Evolutionary conservation across 192 early-diverging fungal genomes (phyloP).

Genomic region (Rhizophlyctis rosea): DNA sequence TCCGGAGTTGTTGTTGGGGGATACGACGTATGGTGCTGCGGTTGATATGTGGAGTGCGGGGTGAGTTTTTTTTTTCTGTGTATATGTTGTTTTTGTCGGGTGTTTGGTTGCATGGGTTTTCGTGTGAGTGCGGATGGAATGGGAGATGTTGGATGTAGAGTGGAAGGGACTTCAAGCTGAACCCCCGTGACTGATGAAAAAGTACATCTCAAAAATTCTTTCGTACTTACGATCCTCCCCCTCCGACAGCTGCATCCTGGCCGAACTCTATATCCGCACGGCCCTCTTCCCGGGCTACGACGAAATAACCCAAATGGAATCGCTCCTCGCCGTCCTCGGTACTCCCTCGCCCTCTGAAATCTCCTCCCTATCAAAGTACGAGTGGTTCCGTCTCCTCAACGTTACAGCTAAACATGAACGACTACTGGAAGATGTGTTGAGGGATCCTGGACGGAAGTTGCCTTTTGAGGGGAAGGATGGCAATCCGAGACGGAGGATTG

Average conservation of each 20-base stretch:
- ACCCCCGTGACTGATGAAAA: too few relatives aligned
- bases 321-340: conserved; percentile 82
- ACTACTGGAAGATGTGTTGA: too few relatives aligned
- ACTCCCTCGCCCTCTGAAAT: conserved; percentile 78
- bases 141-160: too few relatives aligned
- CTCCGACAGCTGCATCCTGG: conserved; percentile 75
- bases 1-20: conserved; percentile 86
- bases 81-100: background rate
- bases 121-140: too few relatives aligned
- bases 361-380: conserved; percentile 26
- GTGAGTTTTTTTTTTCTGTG: conserved; percentile 26
- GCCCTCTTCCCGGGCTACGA: conserved; percentile 83
- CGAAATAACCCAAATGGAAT: conserved; percentile 86
- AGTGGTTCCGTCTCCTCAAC: too few relatives aligned
- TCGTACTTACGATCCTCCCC: background rate
- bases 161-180: background rate
- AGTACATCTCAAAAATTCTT: too few relatives aligned
- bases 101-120: too few relatives aligned
- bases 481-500: too few relatives aligned
- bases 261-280: conserved; percentile 78
- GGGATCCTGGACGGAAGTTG: too few relatives aligned
- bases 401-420: too few relatives aligned
- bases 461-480: too few relatives aligned
- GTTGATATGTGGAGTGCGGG: conserved; percentile 96
- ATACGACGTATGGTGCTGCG: conserved; percentile 78